These are phyloP conservation scores for Candida montana DNA, from an alignment of 805 yeast genomes.

Conservation along the genomic window DNA sequence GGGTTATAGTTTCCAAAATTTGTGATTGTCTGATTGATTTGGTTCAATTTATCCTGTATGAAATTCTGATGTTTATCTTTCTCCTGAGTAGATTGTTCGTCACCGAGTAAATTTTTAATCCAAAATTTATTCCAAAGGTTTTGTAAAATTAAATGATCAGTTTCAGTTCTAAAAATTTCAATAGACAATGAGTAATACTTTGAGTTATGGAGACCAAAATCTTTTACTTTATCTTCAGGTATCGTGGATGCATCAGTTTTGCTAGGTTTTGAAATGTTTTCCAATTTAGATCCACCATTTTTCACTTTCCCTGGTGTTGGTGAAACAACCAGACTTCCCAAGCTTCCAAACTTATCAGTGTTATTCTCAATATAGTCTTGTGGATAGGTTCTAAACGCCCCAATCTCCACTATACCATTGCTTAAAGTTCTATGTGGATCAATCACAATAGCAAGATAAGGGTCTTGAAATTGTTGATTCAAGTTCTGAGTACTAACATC, in stretches of 20 bases:
- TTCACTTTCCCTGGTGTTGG: slow-evolving; percentile 9
- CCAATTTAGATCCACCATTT: slow-evolving; percentile 1
- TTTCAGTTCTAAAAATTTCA: slow-evolving; percentile 47
- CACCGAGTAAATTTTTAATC: slow-evolving; percentile 33
- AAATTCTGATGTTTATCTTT: slow-evolving; percentile 4
- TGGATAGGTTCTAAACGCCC: slow-evolving; percentile 77
- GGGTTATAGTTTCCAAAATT: slow-evolving; percentile 9
- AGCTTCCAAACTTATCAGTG: slow-evolving; percentile 4
- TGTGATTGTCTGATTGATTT: slow-evolving; percentile 15
- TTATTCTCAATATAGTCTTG: slow-evolving; percentile 25
- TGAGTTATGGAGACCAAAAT: slow-evolving; percentile 67
- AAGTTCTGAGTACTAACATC: slow-evolving; percentile 85
- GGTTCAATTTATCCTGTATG: slow-evolving; percentile 9
- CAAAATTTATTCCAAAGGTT: slow-evolving; percentile 42
- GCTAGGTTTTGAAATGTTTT: slow-evolving; percentile 1
- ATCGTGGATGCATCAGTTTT: slow-evolving; percentile 16
- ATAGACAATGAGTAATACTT: slow-evolving; percentile 64
- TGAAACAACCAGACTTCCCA: slow-evolving; percentile 12
- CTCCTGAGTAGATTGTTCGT: slow-evolving; percentile 8
- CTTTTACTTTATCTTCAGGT: slow-evolving; percentile 52
- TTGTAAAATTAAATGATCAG: slow-evolving; percentile 44
- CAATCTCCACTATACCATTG: slow-evolving; percentile 71
- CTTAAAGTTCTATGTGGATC: slow-evolving; percentile 70
- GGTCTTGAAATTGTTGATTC: slow-evolving; percentile 87
- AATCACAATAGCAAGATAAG: slow-evolving; percentile 81